These are phyloP conservation scores for Stenogyne calaminthoides DNA, from an alignment of 305 asterid species.

Conservation along the genomic window DNA sequence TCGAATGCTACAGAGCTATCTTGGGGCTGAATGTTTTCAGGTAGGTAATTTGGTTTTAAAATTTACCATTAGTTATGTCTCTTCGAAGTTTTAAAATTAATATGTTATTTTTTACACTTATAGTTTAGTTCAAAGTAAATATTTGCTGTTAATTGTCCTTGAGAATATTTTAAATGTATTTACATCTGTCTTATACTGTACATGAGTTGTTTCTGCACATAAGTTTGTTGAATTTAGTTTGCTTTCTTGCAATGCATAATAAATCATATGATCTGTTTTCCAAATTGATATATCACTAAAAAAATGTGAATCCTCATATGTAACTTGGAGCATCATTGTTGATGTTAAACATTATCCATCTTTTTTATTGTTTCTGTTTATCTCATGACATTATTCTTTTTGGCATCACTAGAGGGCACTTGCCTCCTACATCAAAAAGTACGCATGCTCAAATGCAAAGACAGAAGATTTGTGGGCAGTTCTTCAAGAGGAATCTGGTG, in stretches of 20 bases:
- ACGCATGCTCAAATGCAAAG: slow-evolving; percentile 91
- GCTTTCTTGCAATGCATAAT: not conserved
- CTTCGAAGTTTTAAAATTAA: not conserved
- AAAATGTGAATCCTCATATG: not conserved
- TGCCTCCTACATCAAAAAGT: slow-evolving; percentile 82
- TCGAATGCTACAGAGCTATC: slow-evolving; percentile 95
- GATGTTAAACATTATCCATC: not conserved
- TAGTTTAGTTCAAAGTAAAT: slow-evolving; percentile 1
- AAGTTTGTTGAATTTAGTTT: not conserved
- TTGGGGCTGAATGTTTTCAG: slow-evolving; percentile 93
- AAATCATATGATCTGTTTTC: not conserved
- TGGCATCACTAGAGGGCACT: slow-evolving; percentile 71
- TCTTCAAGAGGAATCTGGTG: slow-evolving; percentile 89
- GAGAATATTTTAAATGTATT: not conserved
- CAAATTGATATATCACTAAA: not conserved
- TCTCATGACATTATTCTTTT: slow-evolving; percentile 19
- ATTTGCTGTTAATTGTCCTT: not conserved
- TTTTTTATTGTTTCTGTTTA: slow-evolving; percentile 11
- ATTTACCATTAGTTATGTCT: slow-evolving; percentile 14
- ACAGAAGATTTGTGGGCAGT: slow-evolving; percentile 98
- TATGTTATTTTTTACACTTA: not conserved
- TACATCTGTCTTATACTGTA: too few species aligned
- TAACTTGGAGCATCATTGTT: not conserved
- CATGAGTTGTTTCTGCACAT: too few species aligned
- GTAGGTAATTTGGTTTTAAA: slow-evolving; percentile 38